phyloP scores from a whole-genome alignment of 768 basidiomycete genomes.

The Clitopilus hobsonii region DNA sequence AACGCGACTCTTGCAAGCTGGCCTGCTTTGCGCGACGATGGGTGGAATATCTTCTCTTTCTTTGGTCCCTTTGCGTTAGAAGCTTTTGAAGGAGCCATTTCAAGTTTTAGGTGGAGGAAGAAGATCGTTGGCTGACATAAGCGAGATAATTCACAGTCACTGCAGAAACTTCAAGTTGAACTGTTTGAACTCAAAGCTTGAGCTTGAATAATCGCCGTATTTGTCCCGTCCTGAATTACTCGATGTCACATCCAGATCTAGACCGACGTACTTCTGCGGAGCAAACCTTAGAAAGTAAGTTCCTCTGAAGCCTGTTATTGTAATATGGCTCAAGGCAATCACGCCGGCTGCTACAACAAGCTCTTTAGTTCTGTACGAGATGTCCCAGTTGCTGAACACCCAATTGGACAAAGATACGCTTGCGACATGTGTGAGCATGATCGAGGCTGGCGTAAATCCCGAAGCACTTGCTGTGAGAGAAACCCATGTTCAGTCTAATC shows the following conservation, averaged over 20 bases:
- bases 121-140: conserved; percentile 8
- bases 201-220: too few species aligned
- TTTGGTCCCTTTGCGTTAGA: conserved; percentile 26
- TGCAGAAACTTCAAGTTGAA: too few species aligned
- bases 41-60: conserved; percentile 81
- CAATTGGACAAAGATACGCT: conserved; percentile 86
- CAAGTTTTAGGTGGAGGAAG: conserved; percentile 6
- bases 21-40: conserved; percentile 77
- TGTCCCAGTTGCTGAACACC: conserved; percentile 85
- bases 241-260: conserved; percentile 48
- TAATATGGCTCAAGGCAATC: too few species aligned
- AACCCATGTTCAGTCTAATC: background rate
- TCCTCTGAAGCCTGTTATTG: background rate
- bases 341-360: too few species aligned
- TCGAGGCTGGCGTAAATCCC: conserved; percentile 89
- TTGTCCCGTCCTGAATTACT: background rate
- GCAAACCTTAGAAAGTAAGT: conserved; percentile 68
- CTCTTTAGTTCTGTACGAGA: conserved; percentile 72
- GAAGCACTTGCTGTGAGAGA: conserved; percentile 80
- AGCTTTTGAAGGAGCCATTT: conserved; percentile 35
- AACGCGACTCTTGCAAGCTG: conserved; percentile 65
- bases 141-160: background rate
- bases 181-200: too few species aligned
- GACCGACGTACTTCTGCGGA: conserved; percentile 62
- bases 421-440: conserved; percentile 89